Evolutionary conservation across 1,284 basidiomycete genomes (phyloP), one percentile per base, ranked within the genome.

Genomic region (Ustilago sp.): DNA sequence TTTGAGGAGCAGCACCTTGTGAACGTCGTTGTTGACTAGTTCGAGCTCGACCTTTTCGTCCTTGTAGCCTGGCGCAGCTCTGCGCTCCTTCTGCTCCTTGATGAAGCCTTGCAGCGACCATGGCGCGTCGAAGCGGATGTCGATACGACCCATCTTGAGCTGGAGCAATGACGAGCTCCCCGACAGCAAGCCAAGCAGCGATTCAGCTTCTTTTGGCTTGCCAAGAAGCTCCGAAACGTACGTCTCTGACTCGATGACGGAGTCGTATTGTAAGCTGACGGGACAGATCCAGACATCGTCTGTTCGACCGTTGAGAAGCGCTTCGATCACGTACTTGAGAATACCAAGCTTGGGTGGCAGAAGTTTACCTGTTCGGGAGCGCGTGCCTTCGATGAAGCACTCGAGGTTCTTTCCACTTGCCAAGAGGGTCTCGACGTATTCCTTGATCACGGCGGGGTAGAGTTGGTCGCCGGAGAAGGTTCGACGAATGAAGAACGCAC

Each of bases 191-290:
- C 85, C 85, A 3, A 85, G 68, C 19, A 87, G 79, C 28, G 83
- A 84, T 51, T 87, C 86, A n/a, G 82, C 79, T 67, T 87, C 85
- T 67, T 87, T 87, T n/a, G 86, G 86, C 61, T 85, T 86, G 34
- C 86, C 86, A 1, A 87, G 80, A 23, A 87, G 77, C 76, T 87
- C 86, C 34, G 83, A 81, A 5, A 86, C 79, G 61, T 87, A 87
- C n/a, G 79, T 82, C 32, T 86, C 86, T 4, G 83, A 82, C 63
- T 87, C 86, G 56, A 87, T 86, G 31, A 87, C 86, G 57, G 82
- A 83, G 74, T 87, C 86, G 73, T 87, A 87, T 61, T 87, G 86
- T 15, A 87, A 69, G 41, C 80, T 84, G 62, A 87, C 83, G 1
- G 86, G 86, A 63, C 85, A 86, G 56, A 87, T 79, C 77, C 81